Evolutionary conservation across 2,329 filamentous ascomycete genomes (phyloP), one percentile per base, ranked within the genome.

Genomic region (Xenosphaeropsis pyriputrescens): DNA sequence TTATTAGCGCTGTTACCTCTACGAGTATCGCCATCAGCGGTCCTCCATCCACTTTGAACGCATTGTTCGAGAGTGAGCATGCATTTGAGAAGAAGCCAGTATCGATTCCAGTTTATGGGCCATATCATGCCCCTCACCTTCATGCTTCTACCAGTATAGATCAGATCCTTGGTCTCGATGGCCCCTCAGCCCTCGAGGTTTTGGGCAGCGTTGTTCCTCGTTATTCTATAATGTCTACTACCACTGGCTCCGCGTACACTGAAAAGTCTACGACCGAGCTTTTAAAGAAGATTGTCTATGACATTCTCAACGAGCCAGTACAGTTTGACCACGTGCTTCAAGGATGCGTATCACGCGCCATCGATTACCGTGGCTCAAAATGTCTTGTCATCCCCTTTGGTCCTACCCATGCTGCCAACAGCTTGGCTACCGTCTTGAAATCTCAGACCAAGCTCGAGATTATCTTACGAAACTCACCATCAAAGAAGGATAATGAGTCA

Each of bases 111-210:
- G 63, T 75, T 18, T 66, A 68, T 43, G 71, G 66, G 0, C 70
- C 71, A 6, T 75, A 72, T 47, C 71, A 75, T 47, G 67, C 71
- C 29, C 43, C 63, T 2, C 68, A 73, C 49, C 56, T 74, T n/a
- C 63, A 72, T 47, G 56, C 56, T 1, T 45, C 49, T 13, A 53
- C 49, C 14, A 60, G 70, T 40, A 52, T 71, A 15, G 58, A 61
- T 34, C 56, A 54, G 41, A 61, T 72, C 18, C 52, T 73, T 19
- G 54, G 56, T 13, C 55, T 70, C 19, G 56, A 62, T 30, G 58
- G 65, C 15, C 47, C 58, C 6, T 49, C 49, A 16, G 52, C 66
- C 8, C 48, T 48, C 22, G 55, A 60, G 30, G 57, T 58, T 12
- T 51, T 71, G 9, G 56, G 55, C 36, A 54, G 55, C 32, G 62